Conservation (phyloP, 768 basidiomycete genomes). For the Boletus vermiculosoides region DNA sequence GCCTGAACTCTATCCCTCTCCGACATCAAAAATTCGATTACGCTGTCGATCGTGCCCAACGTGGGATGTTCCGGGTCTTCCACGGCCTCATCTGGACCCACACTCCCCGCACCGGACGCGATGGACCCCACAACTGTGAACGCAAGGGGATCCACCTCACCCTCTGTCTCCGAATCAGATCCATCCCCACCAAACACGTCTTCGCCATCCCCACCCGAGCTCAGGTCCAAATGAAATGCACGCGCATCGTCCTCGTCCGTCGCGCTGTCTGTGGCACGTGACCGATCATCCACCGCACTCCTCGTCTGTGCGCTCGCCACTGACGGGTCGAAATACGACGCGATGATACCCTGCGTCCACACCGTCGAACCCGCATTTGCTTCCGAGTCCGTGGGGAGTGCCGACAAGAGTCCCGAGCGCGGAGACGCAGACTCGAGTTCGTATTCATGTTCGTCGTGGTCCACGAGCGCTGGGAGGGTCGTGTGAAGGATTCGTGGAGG, state of each 20-base stretch:
- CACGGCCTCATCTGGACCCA: slow-evolving; percentile 24
- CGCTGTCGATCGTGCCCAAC: slow-evolving; percentile 69
- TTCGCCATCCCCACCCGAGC: slow-evolving; percentile 4
- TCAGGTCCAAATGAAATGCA: background rate
- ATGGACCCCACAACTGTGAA: slow-evolving; percentile 30
- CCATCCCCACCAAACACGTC: slow-evolving; percentile 12
- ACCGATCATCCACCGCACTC: slow-evolving; percentile 29
- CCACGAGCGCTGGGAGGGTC: slow-evolving; percentile 10
- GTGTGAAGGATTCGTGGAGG: slow-evolving; percentile 25
- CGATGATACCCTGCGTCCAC: slow-evolving; percentile 59
- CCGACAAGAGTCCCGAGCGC: slow-evolving; percentile 23
- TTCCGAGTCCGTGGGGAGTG: slow-evolving; percentile 34
- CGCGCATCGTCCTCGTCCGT: slow-evolving; percentile 16
- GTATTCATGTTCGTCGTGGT: slow-evolving; percentile 18
- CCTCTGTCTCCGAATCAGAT: slow-evolving; percentile 40
- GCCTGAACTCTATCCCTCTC: slow-evolving; percentile 63
- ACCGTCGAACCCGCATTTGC: slow-evolving; percentile 57
- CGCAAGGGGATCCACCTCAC: slow-evolving; percentile 29
- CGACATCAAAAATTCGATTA: slow-evolving; percentile 70
- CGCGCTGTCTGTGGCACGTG: slow-evolving; percentile 22
- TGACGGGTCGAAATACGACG: slow-evolving; percentile 50
- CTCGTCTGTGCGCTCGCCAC: slow-evolving; percentile 27
- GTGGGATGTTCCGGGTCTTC: slow-evolving; percentile 52
- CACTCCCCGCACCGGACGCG: slow-evolving; percentile 20
- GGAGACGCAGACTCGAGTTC: slow-evolving; percentile 31